These are phyloP conservation scores for Mortierella claussenii DNA, from an alignment of 192 early-diverging fungal genomes.

Conservation along the genomic window DNA sequence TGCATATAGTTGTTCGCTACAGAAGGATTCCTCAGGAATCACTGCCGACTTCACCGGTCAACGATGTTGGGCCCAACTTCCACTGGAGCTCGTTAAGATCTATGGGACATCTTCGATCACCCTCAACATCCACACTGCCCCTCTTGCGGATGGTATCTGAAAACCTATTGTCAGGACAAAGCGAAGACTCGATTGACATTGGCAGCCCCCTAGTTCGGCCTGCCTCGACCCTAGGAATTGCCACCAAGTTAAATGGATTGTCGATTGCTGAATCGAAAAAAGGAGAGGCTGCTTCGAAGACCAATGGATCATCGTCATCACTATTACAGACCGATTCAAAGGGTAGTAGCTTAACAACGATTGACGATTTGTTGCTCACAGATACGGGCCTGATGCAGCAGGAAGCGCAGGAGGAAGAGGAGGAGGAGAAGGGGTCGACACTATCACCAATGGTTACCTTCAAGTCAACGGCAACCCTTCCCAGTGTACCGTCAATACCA, in stretches of 20 bases:
- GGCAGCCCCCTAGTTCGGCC: slow-evolving; percentile 4
- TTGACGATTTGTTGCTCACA: slow-evolving; percentile 20
- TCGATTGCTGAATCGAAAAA: slow-evolving; percentile 13
- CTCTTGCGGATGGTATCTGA: slow-evolving; percentile 6
- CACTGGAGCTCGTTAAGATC: slow-evolving; percentile 38
- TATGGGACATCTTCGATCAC: slow-evolving; percentile 38
- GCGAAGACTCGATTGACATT: neutral
- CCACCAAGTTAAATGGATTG: slow-evolving; percentile 13
- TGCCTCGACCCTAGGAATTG: slow-evolving; percentile 9
- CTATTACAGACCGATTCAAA: neutral
- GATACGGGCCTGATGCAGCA: neutral
- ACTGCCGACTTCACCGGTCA: slow-evolving; percentile 25
- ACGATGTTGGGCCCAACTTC: slow-evolving; percentile 11
- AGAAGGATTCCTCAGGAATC: slow-evolving; percentile 25
- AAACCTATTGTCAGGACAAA: neutral
- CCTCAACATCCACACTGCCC: slow-evolving; percentile 40
- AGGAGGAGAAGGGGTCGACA: slow-evolving; percentile 20
- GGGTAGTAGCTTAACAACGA: neutral
- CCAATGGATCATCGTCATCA: neutral
- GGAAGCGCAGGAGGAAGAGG: slow-evolving; percentile 10
- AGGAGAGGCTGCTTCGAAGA: neutral
- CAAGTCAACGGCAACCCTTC: neutral
- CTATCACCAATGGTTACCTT: slow-evolving; percentile 26
- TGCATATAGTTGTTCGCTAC: slow-evolving; percentile 41
- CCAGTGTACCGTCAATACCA: neutral